Conservation (phyloP, 106 monocot genomes). For the Narthecium ossifragum region DNA sequence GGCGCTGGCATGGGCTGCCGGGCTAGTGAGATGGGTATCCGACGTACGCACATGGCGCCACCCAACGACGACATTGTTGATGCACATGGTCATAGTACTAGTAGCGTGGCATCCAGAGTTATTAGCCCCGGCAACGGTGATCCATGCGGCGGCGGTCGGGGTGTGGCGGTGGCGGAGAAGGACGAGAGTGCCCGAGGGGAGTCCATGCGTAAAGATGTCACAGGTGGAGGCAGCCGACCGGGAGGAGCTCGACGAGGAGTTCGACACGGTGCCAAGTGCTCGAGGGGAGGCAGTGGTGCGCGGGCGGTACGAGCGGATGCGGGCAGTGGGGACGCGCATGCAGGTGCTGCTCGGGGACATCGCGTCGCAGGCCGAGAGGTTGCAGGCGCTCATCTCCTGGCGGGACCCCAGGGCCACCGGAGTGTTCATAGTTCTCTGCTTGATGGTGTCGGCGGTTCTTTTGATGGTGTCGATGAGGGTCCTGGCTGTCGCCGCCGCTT, state of each 20-base stretch:
- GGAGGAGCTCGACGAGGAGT: conserved; percentile 94
- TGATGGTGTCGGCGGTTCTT: conserved; percentile 36
- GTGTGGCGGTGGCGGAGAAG: conserved; percentile 51
- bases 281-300: conserved; percentile 49
- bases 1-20: conserved; percentile 42
- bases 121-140: conserved; percentile 45
- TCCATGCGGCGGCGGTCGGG: conserved; percentile 43
- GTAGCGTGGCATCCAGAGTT: conserved; percentile 63
- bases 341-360: conserved; percentile 65
- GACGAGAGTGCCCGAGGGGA: conserved; percentile 24
- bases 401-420: conserved; percentile 79
- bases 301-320: conserved; percentile 61
- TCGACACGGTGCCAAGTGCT: conserved; percentile 60
- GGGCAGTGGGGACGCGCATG: conserved; percentile 46
- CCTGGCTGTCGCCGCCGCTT: conserved; percentile 37
- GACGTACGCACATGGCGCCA: conserved; percentile 53
- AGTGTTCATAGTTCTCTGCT: conserved; percentile 50
- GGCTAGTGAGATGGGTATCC: conserved; percentile 32
- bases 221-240: conserved; percentile 29
- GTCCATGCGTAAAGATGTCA: conserved; percentile 25
- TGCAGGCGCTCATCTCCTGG: conserved; percentile 72
- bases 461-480: conserved; percentile 51
- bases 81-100: conserved; percentile 51
- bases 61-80: conserved; percentile 63
- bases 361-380: conserved; percentile 68